Evolutionary conservation across 495 filamentous ascomycete genomes (phyloP), one percentile per base, ranked within the genome.

Genomic region (Chaetomium fimeti): DNA sequence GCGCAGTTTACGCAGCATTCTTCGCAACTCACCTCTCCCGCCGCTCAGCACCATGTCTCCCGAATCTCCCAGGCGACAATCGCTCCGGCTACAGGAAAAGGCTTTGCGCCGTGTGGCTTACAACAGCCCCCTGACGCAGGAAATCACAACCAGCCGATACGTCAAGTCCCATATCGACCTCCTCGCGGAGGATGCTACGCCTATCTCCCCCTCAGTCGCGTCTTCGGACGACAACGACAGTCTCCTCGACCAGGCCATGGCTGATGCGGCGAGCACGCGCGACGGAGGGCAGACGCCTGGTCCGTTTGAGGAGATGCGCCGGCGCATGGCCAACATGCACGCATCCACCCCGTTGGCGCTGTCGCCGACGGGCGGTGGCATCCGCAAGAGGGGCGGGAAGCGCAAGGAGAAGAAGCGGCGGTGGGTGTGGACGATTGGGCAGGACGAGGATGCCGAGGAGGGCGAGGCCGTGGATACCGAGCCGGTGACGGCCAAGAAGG

Each of bases 11-110:
- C 85, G 84, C 65, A 89, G 87, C 74, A 92, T 92, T 73, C 79
- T 92, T 36, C 87, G 88, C 71, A 92, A 92, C 78, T 91, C 88
- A 11, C 89, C 88, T 2, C 72, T 88, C 13, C 83, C 82, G 65
- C 85, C 76, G 40, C 71, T 74, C 15, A 79, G 62, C 61, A 73
- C 77, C 7, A 68, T 62, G 45, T 79, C 81, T 36, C 82, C 82
- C 13, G 71, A 71, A 15, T 82, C 83, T 0, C 78, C 79, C 15
- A 74, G 72, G 54, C 75, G 82, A 40, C 76, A 79, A 40, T 83
- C 83, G 16, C 63, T 74, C 24, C 77, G 82, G 32, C 68, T 83
- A 13, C 80, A 82, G 54, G 79, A 83, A 64, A 79, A 77, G 56
- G 77, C 71, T 3, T 72, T 69, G 16, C 73, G 75, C 60, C 75